Base-by-base conservation (phyloP, 192 early-diverging fungal species). In the Coemansia sp. region DNA sequence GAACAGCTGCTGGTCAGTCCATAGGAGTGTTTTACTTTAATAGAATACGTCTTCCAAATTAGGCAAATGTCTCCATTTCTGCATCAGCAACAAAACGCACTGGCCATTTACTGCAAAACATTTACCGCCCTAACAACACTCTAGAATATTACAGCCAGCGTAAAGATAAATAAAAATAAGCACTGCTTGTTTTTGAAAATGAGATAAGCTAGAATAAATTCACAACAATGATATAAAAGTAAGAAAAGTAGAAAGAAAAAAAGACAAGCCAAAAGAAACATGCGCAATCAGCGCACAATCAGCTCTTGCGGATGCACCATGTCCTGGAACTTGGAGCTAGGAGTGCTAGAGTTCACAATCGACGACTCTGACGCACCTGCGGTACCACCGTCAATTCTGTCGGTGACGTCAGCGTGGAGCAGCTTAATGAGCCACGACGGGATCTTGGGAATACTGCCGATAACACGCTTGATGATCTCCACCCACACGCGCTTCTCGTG, bases 381-480 rank as follows among this genome's bases (percentile, higher is more conserved):
- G 6, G 59, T 53, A 39, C 50, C 25, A 37, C 51, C 25, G 16
- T 75, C 69, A 25, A 83, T 75, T 22, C 73, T 55, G 49, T 78
- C 72, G 2, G 81, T 74, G 25, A 83, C 69, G 42, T 83, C 81
- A 2, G 76, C 73, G n/a, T 83, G 81, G 2, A 83, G 62, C 42
- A 83, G 64, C 69, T 83, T 84, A 44, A 84, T 84, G 42, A 84
- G 68, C 82, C 82, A 84, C 43, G 74, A 77, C 12, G 82, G 82
- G 42, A 84, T 80, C 70, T 84, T 79, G 48, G 77, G 76, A 20
- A 80, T 76, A 44, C 48, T 68, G 39, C 82, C 77, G 22, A 84
- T 69, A 5, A 80, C 49, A 9, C 75, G 74, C 57, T 66, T 69
- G 20, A 70, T 58, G 19, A 79, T 73, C 60, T 77, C 69, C n/a